Evolutionary conservation across 2,329 filamentous ascomycete genomes (phyloP).

Genomic region (Fusarium humuli): DNA sequence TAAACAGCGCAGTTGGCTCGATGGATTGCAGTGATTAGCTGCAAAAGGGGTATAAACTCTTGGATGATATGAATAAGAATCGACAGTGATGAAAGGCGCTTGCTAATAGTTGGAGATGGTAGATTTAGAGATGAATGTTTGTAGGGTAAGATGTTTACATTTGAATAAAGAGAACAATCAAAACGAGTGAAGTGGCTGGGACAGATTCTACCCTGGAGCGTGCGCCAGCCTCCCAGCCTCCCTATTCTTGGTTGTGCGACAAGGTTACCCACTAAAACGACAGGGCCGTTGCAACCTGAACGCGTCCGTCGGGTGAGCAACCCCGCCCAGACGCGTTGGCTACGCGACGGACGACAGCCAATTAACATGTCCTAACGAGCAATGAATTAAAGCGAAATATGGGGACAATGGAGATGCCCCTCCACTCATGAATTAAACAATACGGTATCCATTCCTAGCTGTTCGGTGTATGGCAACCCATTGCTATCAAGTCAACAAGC

Average conservation of each 20-base stretch:
- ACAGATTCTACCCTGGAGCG: slow-evolving; percentile 44
- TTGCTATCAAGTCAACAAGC: slow-evolving; percentile 34
- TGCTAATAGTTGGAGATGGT: slow-evolving; percentile 44
- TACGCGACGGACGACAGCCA: slow-evolving; percentile 46
- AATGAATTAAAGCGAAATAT: slow-evolving; percentile 24
- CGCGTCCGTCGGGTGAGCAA: slow-evolving; percentile 39
- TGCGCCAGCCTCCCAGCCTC: slow-evolving; percentile 43
- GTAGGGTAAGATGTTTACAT: slow-evolving; percentile 41
- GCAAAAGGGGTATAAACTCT: slow-evolving; percentile 7
- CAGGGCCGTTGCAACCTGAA: slow-evolving; percentile 20
- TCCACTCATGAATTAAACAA: slow-evolving; percentile 41
- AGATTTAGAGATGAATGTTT: slow-evolving; percentile 43
- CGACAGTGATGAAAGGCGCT: slow-evolving; percentile 37
- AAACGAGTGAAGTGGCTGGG: slow-evolving; percentile 46
- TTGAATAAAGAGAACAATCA: slow-evolving; percentile 38
- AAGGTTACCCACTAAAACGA: slow-evolving; percentile 35
- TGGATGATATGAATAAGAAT: slow-evolving; percentile 22
- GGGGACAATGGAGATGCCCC: slow-evolving; percentile 24
- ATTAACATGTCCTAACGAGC: slow-evolving; percentile 36
- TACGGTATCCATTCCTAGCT: background rate
- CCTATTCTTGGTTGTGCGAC: slow-evolving; percentile 35
- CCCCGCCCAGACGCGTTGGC: slow-evolving; percentile 45
- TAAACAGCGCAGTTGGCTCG: slow-evolving; percentile 31
- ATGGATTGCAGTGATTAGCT: slow-evolving; percentile 14
- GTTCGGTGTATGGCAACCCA: slow-evolving; percentile 23